Evolutionary conservation across 805 yeast species (phyloP).

Genomic region (Candida broadrunensis): DNA sequence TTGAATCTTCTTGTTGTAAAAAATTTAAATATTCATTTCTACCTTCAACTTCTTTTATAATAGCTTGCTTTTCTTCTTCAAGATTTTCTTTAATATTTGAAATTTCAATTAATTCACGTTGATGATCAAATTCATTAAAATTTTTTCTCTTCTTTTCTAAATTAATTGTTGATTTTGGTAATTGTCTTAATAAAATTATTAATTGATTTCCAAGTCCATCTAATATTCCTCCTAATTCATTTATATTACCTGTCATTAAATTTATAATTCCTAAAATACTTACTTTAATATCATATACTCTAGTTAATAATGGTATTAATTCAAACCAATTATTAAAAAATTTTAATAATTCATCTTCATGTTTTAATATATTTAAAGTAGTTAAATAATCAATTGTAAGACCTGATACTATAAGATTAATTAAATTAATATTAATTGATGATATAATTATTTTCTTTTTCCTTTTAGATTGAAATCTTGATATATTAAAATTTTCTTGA

Average conservation of each 20-base stretch:
- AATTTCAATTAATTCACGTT: background rate
- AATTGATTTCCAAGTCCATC: conserved; percentile 5
- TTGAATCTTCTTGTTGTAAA: conserved; percentile 1
- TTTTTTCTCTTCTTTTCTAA: conserved; percentile 63
- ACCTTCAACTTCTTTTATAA: background rate
- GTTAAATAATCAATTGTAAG: conserved; percentile 57
- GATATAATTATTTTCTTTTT: conserved; percentile 16
- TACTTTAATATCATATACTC: conserved; percentile 82
- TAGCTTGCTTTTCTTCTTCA: conserved; percentile 3
- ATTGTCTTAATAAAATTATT: conserved; percentile 39
- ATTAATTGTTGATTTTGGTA: conserved; percentile 70
- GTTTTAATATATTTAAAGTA: conserved; percentile 51
- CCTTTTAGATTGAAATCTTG: background rate
- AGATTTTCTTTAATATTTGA: background rate
- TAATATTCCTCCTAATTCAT: conserved; percentile 1
- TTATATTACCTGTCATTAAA: conserved; percentile 21
- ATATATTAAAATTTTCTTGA: background rate
- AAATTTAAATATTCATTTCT: background rate
- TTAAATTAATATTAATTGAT: conserved; percentile 45
- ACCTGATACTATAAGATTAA: conserved; percentile 63
- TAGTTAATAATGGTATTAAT: conserved; percentile 48
- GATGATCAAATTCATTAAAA: conserved; percentile 26
- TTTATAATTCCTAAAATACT: conserved; percentile 66
- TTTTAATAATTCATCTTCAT: conserved; percentile 37
- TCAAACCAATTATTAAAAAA: conserved; percentile 70